These are phyloP conservation scores for Metschnikowia colocasiae DNA, from an alignment of 805 yeast species.

Conservation along the genomic window DNA sequence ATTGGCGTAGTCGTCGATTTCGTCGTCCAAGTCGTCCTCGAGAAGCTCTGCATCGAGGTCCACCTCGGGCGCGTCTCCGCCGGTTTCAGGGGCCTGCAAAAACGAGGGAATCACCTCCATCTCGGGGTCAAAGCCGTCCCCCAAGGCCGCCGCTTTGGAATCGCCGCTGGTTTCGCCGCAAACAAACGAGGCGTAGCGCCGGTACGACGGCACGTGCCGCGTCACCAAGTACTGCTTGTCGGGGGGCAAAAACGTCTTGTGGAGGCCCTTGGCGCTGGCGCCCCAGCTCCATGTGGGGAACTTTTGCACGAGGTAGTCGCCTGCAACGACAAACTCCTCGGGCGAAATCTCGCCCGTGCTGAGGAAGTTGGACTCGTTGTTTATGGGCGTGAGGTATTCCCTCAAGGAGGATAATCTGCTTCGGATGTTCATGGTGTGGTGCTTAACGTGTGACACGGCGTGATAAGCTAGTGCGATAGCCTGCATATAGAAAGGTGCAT, in stretches of 20 bases:
- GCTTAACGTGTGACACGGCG: background rate
- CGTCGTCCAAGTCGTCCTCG: slow-evolving; percentile 28
- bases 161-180: background rate
- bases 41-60: slow-evolving; percentile 34
- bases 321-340: slow-evolving; percentile 90
- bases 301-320: slow-evolving; percentile 84
- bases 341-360: slow-evolving; percentile 92
- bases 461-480: background rate
- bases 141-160: slow-evolving; percentile 9
- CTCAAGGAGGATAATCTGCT: slow-evolving; percentile 71
- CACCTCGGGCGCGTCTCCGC: background rate
- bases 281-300: slow-evolving; percentile 98
- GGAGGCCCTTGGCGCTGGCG: slow-evolving; percentile 30
- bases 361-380: slow-evolving; percentile 80
- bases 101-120: slow-evolving; percentile 3
- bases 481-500: background rate
- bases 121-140: slow-evolving; percentile 9
- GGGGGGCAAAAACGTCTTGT: slow-evolving; percentile 70
- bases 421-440: slow-evolving; percentile 15
- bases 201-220: slow-evolving; percentile 81
- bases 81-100: background rate
- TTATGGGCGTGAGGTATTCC: slow-evolving; percentile 89
- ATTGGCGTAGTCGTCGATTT: slow-evolving; percentile 31
- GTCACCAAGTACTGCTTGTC: slow-evolving; percentile 89
- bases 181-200: slow-evolving; percentile 35